These are phyloP conservation scores for Sporodiniella umbellata DNA, from an alignment of 371 early-diverging fungal species.

Conservation along the genomic window DNA sequence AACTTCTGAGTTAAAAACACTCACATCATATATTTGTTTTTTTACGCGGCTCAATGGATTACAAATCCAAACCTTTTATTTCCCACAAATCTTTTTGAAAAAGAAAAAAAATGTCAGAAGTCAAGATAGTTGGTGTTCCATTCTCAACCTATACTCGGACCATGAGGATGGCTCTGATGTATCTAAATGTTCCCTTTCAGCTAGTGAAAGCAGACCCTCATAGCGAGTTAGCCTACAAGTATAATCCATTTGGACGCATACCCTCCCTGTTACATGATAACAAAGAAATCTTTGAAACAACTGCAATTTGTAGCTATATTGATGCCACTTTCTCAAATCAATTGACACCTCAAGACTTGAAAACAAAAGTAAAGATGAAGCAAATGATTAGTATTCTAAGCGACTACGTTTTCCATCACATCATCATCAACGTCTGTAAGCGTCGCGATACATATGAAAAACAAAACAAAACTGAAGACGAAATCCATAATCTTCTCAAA, in stretches of 20 bases:
- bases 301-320: slow-evolving; percentile 28
- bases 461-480: slow-evolving; percentile 15
- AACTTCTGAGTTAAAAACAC: no score
- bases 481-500: slow-evolving; percentile 11
- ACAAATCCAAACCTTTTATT: no score
- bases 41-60: no score
- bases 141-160: slow-evolving; percentile 39
- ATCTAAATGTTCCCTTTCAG: slow-evolving; percentile 19
- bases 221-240: slow-evolving; percentile 21
- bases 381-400: slow-evolving; percentile 25
- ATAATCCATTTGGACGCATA: slow-evolving; percentile 38
- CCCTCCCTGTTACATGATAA: slow-evolving; percentile 25
- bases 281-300: slow-evolving; percentile 21
- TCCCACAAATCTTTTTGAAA: background rate
- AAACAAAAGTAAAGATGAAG: slow-evolving; percentile 13
- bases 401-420: slow-evolving; percentile 32
- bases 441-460: slow-evolving; percentile 18
- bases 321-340: slow-evolving; percentile 8
- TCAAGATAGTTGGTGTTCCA: slow-evolving; percentile 24
- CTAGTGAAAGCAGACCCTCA: slow-evolving; percentile 19
- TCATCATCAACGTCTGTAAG: slow-evolving; percentile 26
- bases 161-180: slow-evolving; percentile 30
- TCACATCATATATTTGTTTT: no score
- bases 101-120: background rate
- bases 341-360: slow-evolving; percentile 22